Evolutionary conservation across 1,139 yeast genomes (phyloP), one percentile per base, ranked within the genome.

Genomic region (Sugiyamaella novakii): DNA sequence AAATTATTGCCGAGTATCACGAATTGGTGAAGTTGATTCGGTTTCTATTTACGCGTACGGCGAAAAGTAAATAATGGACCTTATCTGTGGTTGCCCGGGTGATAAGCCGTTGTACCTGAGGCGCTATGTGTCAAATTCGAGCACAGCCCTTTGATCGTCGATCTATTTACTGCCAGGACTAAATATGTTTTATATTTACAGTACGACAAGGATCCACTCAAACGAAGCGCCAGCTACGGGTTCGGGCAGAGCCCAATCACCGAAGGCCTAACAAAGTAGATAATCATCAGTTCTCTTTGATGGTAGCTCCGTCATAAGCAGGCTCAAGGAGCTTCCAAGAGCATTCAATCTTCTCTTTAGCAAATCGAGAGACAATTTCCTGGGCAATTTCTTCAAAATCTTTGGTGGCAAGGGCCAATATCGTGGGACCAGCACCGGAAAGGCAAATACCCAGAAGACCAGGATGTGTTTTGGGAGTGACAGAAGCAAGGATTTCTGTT

Each of bases 391-490:
- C 76, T 8, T 89, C 96, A 62, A 81, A 92, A 63, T 87, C 84
- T 14, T 79, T 84, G 4, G 96, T 89, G 10, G 98, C 98, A 56
- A 92, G 77, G 47, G 96, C 95, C 59, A 92, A 74, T 50, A 92
- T 91, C 17, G 98, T 92, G 48, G 98, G 98, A 1, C 98, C 98
- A 4, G 98, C 98, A 46, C 98, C 98, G 15, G 96, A 86, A 50
- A 92, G 76, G 68, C 98, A 92, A 59, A 92, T 88, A 45, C 98
- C 98, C 57, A 94, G 76, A 41, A 91, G 76, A 1, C 97, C 97
- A 1, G 84, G 84, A 65, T 87, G 87, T 3, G 87, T 74, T 33
- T 79, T 76, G 29, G 98, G 98, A 0, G 94, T 87, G 48, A 91
- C 83, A 12, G 85, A 77, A n/a, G 80, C 73, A 59, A 92, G 76